phyloP scores from a whole-genome alignment of 164 flowering plant species.

The Pachysandra terminalis region DNA sequence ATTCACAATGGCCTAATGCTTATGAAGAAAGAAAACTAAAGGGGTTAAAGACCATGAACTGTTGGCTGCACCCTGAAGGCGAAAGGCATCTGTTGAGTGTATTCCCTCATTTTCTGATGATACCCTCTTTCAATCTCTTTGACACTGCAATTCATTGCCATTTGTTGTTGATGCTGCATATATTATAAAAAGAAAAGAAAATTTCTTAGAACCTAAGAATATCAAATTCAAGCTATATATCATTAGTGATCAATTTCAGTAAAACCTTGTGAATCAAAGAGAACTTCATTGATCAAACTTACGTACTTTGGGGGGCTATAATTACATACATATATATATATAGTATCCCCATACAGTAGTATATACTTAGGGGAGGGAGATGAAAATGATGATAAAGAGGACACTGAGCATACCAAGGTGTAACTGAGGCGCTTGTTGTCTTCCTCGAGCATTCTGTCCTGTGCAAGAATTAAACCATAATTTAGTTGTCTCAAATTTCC shows the following conservation, averaged over 20 bases:
- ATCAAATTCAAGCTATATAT: too few species aligned
- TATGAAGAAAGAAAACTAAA: too few species aligned
- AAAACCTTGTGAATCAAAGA: too few species aligned
- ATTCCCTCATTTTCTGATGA: slow-evolving; percentile 28
- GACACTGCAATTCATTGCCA: slow-evolving; percentile 27
- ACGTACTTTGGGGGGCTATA: too few species aligned
- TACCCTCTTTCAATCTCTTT: slow-evolving; percentile 33
- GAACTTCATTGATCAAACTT: too few species aligned
- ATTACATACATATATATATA: too few species aligned
- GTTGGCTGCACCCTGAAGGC: slow-evolving; percentile 61
- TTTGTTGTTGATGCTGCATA: slow-evolving; percentile 33
- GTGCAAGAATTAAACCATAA: slow-evolving; percentile 9
- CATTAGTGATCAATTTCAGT: too few species aligned
- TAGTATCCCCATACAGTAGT: too few species aligned
- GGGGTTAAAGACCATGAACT: not conserved
- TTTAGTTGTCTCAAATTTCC: slow-evolving; percentile 29
- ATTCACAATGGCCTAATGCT: not conserved
- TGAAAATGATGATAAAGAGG: too few species aligned
- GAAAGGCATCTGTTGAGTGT: slow-evolving; percentile 44
- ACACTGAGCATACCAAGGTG: slow-evolving; percentile 40
- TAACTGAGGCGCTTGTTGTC: slow-evolving; percentile 41
- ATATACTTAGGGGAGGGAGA: too few species aligned
- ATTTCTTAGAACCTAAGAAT: not conserved
- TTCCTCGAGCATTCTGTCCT: slow-evolving; percentile 50
- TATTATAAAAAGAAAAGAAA: not conserved